Percentiles rank a stretch among this genome's conserved stretches.
Evolutionary conservation across 257 asterid genomes (phyloP).

Genomic region (Nemophila menziesii): DNA sequence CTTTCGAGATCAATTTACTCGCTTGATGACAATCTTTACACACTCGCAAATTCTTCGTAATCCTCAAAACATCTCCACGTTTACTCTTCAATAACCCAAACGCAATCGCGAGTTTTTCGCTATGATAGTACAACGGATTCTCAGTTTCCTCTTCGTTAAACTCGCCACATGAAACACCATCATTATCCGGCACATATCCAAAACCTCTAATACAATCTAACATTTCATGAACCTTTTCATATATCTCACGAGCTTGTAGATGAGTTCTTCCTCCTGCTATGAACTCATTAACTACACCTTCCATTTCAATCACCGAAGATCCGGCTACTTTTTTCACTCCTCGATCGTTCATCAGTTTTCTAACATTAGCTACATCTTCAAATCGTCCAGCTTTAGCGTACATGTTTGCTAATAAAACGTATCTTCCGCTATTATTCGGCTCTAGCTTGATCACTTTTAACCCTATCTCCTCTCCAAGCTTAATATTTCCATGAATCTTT

Average conservation of each 20-base stretch:
- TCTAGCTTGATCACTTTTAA: conserved; percentile 19
- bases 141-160: conserved; percentile 54
- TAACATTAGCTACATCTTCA: conserved; percentile 14
- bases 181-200: conserved; percentile 52
- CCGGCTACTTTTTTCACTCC: conserved; percentile 22
- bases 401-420: conserved; percentile 19
- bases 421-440: conserved; percentile 23
- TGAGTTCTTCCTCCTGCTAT: conserved; percentile 21
- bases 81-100: conserved; percentile 54
- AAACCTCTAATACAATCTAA: conserved; percentile 22
- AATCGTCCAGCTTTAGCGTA: conserved; percentile 19
- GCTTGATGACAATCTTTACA: conserved; percentile 62
- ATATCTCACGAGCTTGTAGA: conserved; percentile 14
- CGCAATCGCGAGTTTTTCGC: conserved; percentile 68
- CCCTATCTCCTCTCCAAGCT: conserved; percentile 17
- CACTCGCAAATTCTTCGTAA: conserved; percentile 56
- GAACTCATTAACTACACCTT: conserved; percentile 12
- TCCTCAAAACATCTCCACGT: conserved; percentile 32
- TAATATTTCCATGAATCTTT: conserved; percentile 13
- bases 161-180: conserved; percentile 51
- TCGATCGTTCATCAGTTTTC: conserved; percentile 19
- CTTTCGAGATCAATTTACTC: conserved; percentile 41
- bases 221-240: conserved; percentile 32
- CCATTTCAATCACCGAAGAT: conserved; percentile 21
- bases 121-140: conserved; percentile 45